Conservation (phyloP, 2,329 filamentous ascomycete species). For the Gaeumannomyces tritici region DNA sequence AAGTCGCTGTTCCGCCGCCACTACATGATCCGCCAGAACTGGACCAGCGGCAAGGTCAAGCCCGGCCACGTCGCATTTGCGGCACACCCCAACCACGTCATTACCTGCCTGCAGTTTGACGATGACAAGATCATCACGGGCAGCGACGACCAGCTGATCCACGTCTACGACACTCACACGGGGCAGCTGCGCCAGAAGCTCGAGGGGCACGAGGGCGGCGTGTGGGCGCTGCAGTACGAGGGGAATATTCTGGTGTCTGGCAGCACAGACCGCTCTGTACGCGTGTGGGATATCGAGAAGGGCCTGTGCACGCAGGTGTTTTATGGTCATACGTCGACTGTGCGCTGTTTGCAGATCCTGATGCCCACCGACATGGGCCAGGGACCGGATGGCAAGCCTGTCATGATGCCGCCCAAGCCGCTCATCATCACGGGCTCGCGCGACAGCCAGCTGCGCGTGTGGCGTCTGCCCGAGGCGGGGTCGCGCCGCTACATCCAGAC, state of each 20-base stretch:
- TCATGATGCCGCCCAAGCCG: slow-evolving; percentile 90
- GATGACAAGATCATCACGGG: slow-evolving; percentile 97
- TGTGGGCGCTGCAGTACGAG: slow-evolving; percentile 95
- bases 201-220: slow-evolving; percentile 89
- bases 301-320: slow-evolving; percentile 92
- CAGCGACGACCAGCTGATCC: slow-evolving; percentile 94
- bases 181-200: slow-evolving; percentile 75
- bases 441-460: slow-evolving; percentile 87
- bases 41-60: slow-evolving; percentile 79
- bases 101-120: slow-evolving; percentile 96
- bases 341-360: slow-evolving; percentile 89
- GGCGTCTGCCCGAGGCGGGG: slow-evolving; percentile 77
- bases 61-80: slow-evolving; percentile 90
- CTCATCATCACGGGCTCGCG: slow-evolving; percentile 95
- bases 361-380: slow-evolving; percentile 74
- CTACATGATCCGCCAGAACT: slow-evolving; percentile 79
- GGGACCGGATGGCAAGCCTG: slow-evolving; percentile 58
- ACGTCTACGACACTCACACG: slow-evolving; percentile 96
- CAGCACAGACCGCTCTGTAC: slow-evolving; percentile 91
- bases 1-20: slow-evolving; percentile 94
- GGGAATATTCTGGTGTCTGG: slow-evolving; percentile 93
- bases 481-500: slow-evolving; percentile 73
- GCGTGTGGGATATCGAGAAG: slow-evolving; percentile 97
- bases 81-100: slow-evolving; percentile 93
- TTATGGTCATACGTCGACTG: slow-evolving; percentile 94